Evolutionary conservation across 495 filamentous ascomycete genomes (phyloP), one percentile per base, ranked within the genome.

Genomic region (Amorphotheca resinae): DNA sequence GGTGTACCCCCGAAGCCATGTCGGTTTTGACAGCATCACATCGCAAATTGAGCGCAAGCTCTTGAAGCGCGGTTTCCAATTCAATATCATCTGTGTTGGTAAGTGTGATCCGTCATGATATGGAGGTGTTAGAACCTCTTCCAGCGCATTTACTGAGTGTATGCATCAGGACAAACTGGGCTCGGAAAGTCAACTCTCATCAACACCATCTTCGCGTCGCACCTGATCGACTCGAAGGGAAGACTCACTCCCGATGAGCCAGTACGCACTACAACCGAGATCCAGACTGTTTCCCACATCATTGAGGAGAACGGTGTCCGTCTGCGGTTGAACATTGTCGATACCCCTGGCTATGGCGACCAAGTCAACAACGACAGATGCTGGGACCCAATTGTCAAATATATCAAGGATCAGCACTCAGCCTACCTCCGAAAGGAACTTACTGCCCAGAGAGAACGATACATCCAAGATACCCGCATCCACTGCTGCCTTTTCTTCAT

Each of bases 401-500:
- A 99, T 68, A 99, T 99, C 74, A 99, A 99, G 73, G 93, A 99
- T 66, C 91, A 99, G 70, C 93, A 99, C 72, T 93, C 85, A n/a
- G 87, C 93, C 54, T 99, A 95, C 68, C 84, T 99, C 38, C 83
- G 93, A 63, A 99, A 99, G 72, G 91, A 99, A 60, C 87, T 99
- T 53, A 96, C 91, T n/a, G 91, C 91, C 51, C 93, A 99, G 72
- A 84, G 91, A 64, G 91, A 99, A 64, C 84, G 91, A 52, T 96
- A 99, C 61, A 95, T 99, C 52, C 88, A 94, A 68, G 91, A 99
- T 64, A 96, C 91, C 52, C 82, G 91, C 47, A 94, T 99, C 54
- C 91, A 99, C 73, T 96, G 91, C 78, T 99, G 91, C 66, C 70
- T 99, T 43, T 99, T 96, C 76, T 99, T 99, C 77, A 99, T 99